Evolutionary conservation across 805 yeast genomes (phyloP).

Genomic region (Spathaspora girioi): DNA sequence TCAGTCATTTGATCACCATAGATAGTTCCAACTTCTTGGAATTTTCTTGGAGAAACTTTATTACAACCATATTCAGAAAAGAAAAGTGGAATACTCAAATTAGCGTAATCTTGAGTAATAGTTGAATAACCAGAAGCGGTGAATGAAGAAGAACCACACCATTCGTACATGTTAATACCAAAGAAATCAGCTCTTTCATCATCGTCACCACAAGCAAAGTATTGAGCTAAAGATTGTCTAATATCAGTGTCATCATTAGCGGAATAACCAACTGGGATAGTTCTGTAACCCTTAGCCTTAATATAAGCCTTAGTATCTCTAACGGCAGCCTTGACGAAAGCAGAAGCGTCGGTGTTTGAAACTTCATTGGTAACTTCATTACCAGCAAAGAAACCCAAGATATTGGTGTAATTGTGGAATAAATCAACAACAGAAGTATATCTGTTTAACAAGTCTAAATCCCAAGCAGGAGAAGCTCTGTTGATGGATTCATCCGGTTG

Average conservation of each 20-base stretch:
- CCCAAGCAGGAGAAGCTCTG: constrained; percentile 64
- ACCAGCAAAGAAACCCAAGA: constrained; percentile 83
- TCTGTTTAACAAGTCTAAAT: constrained; percentile 56
- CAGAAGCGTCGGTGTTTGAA: constrained; percentile 69
- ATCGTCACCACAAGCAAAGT: constrained; percentile 69
- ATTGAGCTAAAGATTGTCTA: constrained; percentile 67
- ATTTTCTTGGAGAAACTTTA: constrained; percentile 62
- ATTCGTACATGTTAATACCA: constrained; percentile 86
- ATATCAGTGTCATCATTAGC: constrained; percentile 71
- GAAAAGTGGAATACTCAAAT: constrained; percentile 69
- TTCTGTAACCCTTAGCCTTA: constrained; percentile 54
- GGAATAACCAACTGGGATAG: constrained; percentile 78
- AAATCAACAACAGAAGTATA: constrained; percentile 67
- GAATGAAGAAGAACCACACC: constrained; percentile 73
- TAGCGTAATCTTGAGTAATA: constrained; percentile 60
- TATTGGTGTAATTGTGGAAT: constrained; percentile 66
- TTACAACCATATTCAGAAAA: constrained; percentile 86
- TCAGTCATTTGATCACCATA: constrained; percentile 69
- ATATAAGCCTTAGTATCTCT: constrained; percentile 75
- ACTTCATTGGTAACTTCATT: constrained; percentile 73
- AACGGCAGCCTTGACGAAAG: constrained; percentile 79
- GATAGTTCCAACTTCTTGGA: constrained; percentile 66
- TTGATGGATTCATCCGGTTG: constrained; percentile 62
- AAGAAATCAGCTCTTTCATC: constrained; percentile 72
- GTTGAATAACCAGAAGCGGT: constrained; percentile 58